These are phyloP conservation scores for Gigaspora rosea DNA, from an alignment of 192 early-diverging fungal species.

Conservation along the genomic window DNA sequence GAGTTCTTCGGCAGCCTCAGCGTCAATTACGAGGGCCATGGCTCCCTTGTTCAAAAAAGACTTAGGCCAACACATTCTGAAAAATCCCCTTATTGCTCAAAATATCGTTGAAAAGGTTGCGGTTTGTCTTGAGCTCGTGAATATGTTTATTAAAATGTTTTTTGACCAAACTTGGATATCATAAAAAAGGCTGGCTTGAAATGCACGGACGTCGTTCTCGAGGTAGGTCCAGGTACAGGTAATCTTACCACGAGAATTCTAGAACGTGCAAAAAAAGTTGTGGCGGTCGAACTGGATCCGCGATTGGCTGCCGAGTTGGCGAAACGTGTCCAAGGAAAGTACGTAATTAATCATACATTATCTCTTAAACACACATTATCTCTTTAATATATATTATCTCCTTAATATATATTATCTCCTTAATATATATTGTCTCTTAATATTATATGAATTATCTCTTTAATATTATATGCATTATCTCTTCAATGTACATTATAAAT, in stretches of 20 bases:
- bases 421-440: too few species aligned
- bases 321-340: constrained; percentile 97
- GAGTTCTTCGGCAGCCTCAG: constrained; percentile 31
- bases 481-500: too few species aligned
- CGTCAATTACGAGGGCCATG: constrained; percentile 52
- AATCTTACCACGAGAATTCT: constrained; percentile 96
- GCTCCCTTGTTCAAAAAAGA: constrained; percentile 96
- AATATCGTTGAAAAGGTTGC: constrained; percentile 95
- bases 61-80: constrained; percentile 97
- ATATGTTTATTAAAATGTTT: not conserved
- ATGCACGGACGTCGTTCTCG: constrained; percentile 77
- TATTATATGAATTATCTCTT: too few species aligned
- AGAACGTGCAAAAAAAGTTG: constrained; percentile 88
- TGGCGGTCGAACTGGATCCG: constrained; percentile 96
- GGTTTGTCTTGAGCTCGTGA: constrained; percentile 19
- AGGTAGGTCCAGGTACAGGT: constrained; percentile 99
- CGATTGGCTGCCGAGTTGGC: constrained; percentile 93
- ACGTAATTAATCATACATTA: constrained; percentile 26
- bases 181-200: constrained; percentile 50
- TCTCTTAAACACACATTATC: too few species aligned
- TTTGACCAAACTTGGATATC: not conserved
- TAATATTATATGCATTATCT: too few species aligned
- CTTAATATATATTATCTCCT: too few species aligned
- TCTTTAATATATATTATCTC: too few species aligned
- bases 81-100: constrained; percentile 95